These are phyloP conservation scores for Phytophthora podocarpi DNA, from an alignment of 352 stramenopile species.

Conservation along the genomic window DNA sequence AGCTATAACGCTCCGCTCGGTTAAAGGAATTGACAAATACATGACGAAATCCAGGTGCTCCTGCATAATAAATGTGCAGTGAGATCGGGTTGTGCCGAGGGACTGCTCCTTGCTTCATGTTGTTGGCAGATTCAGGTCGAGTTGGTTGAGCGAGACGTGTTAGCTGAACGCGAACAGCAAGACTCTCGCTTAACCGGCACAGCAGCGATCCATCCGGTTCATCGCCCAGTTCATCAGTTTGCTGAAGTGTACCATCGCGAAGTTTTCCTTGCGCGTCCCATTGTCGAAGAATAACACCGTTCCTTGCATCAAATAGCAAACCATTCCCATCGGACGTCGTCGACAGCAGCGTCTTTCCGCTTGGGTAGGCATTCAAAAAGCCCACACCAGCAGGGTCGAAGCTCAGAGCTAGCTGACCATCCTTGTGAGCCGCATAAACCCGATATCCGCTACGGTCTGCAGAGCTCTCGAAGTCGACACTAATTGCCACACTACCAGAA, in stretches of 20 bases:
- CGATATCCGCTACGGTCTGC: slow-evolving; percentile 49
- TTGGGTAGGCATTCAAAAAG: slow-evolving; percentile 83
- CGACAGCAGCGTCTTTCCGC: slow-evolving; percentile 72
- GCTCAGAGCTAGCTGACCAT: slow-evolving; percentile 67
- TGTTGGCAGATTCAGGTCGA: neutral
- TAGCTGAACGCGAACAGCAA: slow-evolving; percentile 49
- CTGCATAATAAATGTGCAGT: slow-evolving; percentile 60
- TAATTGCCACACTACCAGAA: slow-evolving; percentile 65
- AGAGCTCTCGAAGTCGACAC: slow-evolving; percentile 59
- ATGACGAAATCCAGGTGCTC: slow-evolving; percentile 43
- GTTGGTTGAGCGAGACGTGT: neutral
- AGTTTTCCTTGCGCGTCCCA: slow-evolving; percentile 53
- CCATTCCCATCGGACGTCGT: slow-evolving; percentile 70
- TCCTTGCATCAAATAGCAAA: slow-evolving; percentile 55
- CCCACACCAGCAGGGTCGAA: slow-evolving; percentile 69
- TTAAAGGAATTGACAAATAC: slow-evolving; percentile 58
- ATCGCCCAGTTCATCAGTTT: slow-evolving; percentile 34
- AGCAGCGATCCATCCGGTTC: slow-evolving; percentile 53
- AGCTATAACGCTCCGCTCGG: slow-evolving; percentile 13
- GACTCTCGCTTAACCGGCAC: slow-evolving; percentile 51
- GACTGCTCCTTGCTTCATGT: neutral
- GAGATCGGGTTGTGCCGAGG: slow-evolving; percentile 28
- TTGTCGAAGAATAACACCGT: slow-evolving; percentile 53
- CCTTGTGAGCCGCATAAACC: slow-evolving; percentile 74
- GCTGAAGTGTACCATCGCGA: slow-evolving; percentile 47